These are phyloP conservation scores for Mycena polygramma DNA, from an alignment of 768 basidiomycete genomes.

Conservation along the genomic window DNA sequence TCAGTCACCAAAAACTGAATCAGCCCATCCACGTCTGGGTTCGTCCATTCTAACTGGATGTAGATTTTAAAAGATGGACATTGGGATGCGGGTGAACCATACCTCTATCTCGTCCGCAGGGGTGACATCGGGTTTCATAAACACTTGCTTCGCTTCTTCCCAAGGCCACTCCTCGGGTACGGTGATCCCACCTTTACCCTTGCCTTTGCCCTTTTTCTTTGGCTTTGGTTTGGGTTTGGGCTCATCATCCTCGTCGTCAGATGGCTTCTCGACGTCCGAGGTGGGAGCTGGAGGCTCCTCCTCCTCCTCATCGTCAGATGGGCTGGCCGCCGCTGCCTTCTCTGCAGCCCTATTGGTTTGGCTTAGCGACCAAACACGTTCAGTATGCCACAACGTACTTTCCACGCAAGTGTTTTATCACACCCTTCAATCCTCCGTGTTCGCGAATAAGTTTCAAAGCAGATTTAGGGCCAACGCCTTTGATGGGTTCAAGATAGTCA, in stretches of 20 bases:
- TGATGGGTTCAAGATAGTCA: constrained; percentile 99
- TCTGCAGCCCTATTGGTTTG: constrained; percentile 58
- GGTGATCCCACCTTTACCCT: constrained; percentile 81
- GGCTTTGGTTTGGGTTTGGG: constrained; percentile 48
- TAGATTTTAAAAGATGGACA: background rate
- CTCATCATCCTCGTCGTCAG: constrained; percentile 47
- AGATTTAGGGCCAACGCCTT: constrained; percentile 94
- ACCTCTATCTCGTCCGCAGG: constrained; percentile 91
- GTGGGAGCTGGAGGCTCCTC: constrained; percentile 57
- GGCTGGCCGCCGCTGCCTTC: constrained; percentile 50
- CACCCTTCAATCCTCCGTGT: constrained; percentile 75
- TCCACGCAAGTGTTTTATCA: constrained; percentile 83
- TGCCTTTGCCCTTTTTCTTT: constrained; percentile 66
- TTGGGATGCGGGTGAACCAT: constrained; percentile 28
- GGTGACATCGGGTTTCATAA: constrained; percentile 90
- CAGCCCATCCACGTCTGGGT: constrained; percentile 92
- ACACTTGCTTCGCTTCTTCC: constrained; percentile 94
- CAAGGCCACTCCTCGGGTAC: constrained; percentile 98
- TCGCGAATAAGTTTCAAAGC: constrained; percentile 94
- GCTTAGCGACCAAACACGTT: constrained; percentile 29
- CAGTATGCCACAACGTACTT: constrained; percentile 62
- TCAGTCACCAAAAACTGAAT: constrained; percentile 94
- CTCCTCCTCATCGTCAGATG: constrained; percentile 47
- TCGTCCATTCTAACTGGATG: constrained; percentile 90
- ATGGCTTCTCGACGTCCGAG: constrained; percentile 60